phyloP scores from a whole-genome alignment of 2,329 filamentous ascomycete species.

The Diaporthe longicolla region DNA sequence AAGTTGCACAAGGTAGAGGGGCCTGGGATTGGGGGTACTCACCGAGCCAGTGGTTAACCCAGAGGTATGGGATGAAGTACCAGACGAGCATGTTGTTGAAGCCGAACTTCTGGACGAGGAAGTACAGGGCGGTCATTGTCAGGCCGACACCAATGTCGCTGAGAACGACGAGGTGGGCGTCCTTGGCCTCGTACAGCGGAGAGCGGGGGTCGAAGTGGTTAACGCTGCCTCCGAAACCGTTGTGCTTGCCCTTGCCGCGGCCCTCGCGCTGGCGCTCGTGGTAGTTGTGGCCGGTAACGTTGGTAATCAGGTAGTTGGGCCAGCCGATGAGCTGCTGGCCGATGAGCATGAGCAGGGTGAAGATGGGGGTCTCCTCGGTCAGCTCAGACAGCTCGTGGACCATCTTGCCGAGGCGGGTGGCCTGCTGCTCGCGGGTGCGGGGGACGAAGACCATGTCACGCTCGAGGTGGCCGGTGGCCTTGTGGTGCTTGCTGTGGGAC shows the following conservation, averaged over 20 bases:
- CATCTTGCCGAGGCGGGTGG: constrained; percentile 79
- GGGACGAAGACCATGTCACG: constrained; percentile 99
- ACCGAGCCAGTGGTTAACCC: constrained; percentile 99
- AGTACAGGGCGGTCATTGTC: constrained; percentile 72
- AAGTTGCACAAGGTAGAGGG: too few species aligned
- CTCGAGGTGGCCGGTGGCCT: constrained; percentile 96
- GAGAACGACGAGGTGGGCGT: constrained; percentile 87
- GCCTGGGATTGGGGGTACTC: constrained; percentile 59
- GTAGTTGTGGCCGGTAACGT: constrained; percentile 96
- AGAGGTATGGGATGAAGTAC: constrained; percentile 95
- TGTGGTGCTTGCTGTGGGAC: constrained; percentile 99
- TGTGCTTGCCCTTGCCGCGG: constrained; percentile 91
- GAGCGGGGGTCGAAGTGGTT: constrained; percentile 95
- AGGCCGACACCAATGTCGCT: constrained; percentile 87
- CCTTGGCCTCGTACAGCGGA: constrained; percentile 92
- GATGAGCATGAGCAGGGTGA: constrained; percentile 81
- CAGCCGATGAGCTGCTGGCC: constrained; percentile 92
- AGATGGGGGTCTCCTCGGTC: constrained; percentile 93
- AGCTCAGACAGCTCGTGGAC: constrained; percentile 89
- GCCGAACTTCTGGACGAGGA: constrained; percentile 83
- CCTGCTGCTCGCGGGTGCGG: constrained; percentile 87
- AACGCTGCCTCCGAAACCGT: constrained; percentile 84
- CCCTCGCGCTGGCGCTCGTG: constrained; percentile 93
- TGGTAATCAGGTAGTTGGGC: constrained; percentile 91
- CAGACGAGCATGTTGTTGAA: constrained; percentile 90